Percentiles rank a stretch among this genome's conserved stretches.
phyloP scores from a whole-genome alignment of 1,284 basidiomycete genomes.

The Apiotrichum brassicae region DNA sequence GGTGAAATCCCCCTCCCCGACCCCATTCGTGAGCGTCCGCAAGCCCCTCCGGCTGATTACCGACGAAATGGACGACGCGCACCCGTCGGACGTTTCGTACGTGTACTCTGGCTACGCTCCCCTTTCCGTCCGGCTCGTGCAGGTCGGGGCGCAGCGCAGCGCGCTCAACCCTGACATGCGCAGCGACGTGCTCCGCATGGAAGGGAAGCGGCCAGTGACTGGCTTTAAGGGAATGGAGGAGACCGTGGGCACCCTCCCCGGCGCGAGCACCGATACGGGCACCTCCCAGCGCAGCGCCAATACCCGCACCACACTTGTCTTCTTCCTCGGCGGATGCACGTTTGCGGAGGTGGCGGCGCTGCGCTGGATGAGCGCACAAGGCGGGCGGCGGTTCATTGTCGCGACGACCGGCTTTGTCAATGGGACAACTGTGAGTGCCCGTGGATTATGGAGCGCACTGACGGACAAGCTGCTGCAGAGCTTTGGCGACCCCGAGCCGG shows the following conservation, averaged over 20 bases:
- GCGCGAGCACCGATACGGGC: slow-evolving; percentile 73
- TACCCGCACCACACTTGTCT: slow-evolving; percentile 73
- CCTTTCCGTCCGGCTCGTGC: slow-evolving; percentile 81
- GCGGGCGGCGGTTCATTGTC: slow-evolving; percentile 72
- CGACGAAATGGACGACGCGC: slow-evolving; percentile 66
- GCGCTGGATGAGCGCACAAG: slow-evolving; percentile 78
- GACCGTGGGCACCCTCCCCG: slow-evolving; percentile 69
- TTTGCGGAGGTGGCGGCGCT: slow-evolving; percentile 94
- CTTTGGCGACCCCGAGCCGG: slow-evolving; percentile 15
- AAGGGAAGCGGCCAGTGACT: slow-evolving; percentile 56
- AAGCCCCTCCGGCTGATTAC: slow-evolving; percentile 86
- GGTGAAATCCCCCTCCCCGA: slow-evolving; percentile 36
- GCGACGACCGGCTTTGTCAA: slow-evolving; percentile 83
- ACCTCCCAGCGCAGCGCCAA: background rate
- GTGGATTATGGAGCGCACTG: background rate
- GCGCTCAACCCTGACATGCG: slow-evolving; percentile 51
- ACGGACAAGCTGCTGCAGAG: slow-evolving; percentile 16
- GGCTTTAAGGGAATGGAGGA: slow-evolving; percentile 99
- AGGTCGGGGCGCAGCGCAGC: slow-evolving; percentile 84
- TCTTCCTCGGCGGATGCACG: slow-evolving; percentile 97
- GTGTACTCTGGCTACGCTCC: slow-evolving; percentile 97
- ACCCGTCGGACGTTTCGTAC: slow-evolving; percentile 87
- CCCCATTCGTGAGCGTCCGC: slow-evolving; percentile 63
- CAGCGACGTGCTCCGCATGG: slow-evolving; percentile 47
- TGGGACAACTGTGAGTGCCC: slow-evolving; percentile 47